Evolutionary conservation across 805 yeast genomes (phyloP).

Genomic region (Metschnikowia colocasiae): DNA sequence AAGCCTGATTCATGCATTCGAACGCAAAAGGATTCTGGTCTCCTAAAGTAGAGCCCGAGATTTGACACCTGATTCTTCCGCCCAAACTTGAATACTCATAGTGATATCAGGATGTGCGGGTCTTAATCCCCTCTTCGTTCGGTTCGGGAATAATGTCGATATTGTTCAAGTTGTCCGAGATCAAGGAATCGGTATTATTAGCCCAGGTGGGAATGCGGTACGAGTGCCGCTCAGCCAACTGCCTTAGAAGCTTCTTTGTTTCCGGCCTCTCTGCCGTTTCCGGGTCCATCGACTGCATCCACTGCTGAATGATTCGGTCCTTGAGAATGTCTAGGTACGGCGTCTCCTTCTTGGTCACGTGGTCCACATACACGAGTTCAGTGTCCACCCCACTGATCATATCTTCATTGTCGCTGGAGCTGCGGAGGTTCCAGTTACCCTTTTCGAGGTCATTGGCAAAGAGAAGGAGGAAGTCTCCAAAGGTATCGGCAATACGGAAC

Average conservation of each 20-base stretch:
- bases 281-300: slow-evolving; percentile 27
- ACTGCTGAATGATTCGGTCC: slow-evolving; percentile 29
- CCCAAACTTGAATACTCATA: too few relatives aligned
- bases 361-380: slow-evolving; percentile 66
- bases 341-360: slow-evolving; percentile 41
- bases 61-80: too few relatives aligned
- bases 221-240: slow-evolving; percentile 8
- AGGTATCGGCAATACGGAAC: slow-evolving; percentile 77
- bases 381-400: slow-evolving; percentile 60
- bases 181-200: slow-evolving; percentile 26
- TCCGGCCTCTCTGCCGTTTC: slow-evolving; percentile 10
- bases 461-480: slow-evolving; percentile 81
- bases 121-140: too few relatives aligned
- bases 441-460: slow-evolving; percentile 85
- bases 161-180: slow-evolving; percentile 27
- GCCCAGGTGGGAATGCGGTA: slow-evolving; percentile 4
- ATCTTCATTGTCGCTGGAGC: slow-evolving; percentile 40
- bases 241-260: slow-evolving; percentile 6
- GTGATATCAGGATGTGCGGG: too few relatives aligned
- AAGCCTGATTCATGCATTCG: too few relatives aligned
- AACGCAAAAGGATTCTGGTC: too few relatives aligned
- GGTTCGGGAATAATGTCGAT: slow-evolving; percentile 18
- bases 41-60: too few relatives aligned
- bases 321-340: slow-evolving; percentile 41
- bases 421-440: slow-evolving; percentile 71